Evolutionary conservation across 208 protist species (phyloP).

Genomic region (Leishmania mexicana): DNA sequence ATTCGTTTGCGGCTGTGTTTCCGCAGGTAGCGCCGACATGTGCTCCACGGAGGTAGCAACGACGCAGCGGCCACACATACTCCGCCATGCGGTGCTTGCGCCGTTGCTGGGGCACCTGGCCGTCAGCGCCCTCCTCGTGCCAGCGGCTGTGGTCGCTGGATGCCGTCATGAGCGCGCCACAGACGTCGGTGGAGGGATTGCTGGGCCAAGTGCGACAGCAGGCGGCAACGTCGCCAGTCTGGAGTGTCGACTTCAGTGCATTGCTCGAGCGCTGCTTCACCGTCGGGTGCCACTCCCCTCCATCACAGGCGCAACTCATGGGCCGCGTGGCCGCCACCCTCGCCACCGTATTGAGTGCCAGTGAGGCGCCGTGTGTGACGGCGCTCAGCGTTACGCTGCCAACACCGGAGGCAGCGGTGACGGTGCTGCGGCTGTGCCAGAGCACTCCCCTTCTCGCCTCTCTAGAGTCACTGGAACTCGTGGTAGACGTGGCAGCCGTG

Average conservation of each 20-base stretch:
- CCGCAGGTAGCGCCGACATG: neutral
- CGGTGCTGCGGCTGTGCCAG: conserved; percentile 9
- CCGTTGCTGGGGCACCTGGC: neutral
- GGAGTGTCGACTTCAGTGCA: conserved; percentile 51
- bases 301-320: conserved; percentile 19
- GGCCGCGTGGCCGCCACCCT: conserved; percentile 17
- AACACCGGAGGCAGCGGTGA: conserved; percentile 12
- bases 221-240: conserved; percentile 22
- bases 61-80: neutral
- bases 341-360: conserved; percentile 6
- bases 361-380: conserved; percentile 8
- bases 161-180: neutral
- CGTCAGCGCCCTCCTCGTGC: neutral
- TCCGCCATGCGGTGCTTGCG: conserved; percentile 1
- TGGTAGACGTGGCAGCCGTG: conserved; percentile 23
- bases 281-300: conserved; percentile 8
- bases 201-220: conserved; percentile 1
- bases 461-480: conserved; percentile 33
- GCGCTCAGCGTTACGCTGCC: conserved; percentile 25
- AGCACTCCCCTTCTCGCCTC: conserved; percentile 23
- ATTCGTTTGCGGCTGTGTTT: neutral
- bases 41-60: neutral
- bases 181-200: conserved; percentile 2
- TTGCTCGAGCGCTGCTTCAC: conserved; percentile 15
- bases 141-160: conserved; percentile 15